Conservation (phyloP, 176 grass and related monocot genomes). For the Bolboschoenus planiculmis region DNA sequence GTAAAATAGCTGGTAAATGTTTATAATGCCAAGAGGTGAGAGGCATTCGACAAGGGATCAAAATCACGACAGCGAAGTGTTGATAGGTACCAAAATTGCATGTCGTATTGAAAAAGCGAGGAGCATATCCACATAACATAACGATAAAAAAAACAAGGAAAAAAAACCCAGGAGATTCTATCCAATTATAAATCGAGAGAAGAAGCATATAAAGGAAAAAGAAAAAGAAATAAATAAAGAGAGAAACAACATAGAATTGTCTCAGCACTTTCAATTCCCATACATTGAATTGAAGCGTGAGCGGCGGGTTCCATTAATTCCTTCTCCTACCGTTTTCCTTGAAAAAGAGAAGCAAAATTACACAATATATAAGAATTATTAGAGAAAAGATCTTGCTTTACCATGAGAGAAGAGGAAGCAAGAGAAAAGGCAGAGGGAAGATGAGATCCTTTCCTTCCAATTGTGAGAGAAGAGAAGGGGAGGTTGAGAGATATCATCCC, state of each 20-base stretch:
- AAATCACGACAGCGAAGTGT: neutral
- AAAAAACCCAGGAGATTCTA: neutral
- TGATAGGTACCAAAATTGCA: conserved; percentile 4
- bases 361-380: neutral
- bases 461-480: conserved; percentile 9
- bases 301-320: neutral
- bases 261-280: neutral
- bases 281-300: neutral
- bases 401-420: conserved; percentile 16
- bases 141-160: neutral
- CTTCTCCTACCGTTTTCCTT: conserved; percentile 1
- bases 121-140: neutral
- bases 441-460: neutral
- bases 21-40: neutral
- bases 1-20: neutral
- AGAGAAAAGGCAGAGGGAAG: conserved; percentile 8
- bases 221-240: neutral
- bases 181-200: neutral
- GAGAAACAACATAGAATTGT: conserved; percentile 7
- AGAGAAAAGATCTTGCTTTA: conserved; percentile 12
- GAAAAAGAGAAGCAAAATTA: neutral
- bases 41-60: neutral
- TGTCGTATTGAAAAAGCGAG: neutral
- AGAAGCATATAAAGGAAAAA: neutral
- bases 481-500: neutral